Conservation (phyloP, 2,329 filamentous ascomycete genomes). For the Exophiala sideris region DNA sequence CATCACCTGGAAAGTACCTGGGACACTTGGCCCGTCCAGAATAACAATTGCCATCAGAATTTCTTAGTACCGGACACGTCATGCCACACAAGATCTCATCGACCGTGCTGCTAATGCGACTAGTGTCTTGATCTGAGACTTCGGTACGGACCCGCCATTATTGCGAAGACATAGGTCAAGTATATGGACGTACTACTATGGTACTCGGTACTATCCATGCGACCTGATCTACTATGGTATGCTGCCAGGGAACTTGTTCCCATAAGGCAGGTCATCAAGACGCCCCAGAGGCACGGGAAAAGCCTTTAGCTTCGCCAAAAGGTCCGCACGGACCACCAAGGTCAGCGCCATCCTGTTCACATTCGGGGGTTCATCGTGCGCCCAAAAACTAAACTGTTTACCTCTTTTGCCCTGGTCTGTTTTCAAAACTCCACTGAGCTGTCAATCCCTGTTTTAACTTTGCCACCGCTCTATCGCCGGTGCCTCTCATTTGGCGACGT, state of each 20-base stretch:
- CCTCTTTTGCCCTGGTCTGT: background rate
- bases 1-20: no score
- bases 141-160: no score
- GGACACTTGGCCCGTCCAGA: no score
- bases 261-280: background rate
- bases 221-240: no score
- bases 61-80: no score
- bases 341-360: background rate
- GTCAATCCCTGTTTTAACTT: constrained; percentile 5
- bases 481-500: constrained; percentile 9
- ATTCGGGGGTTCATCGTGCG: background rate
- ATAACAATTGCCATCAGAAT: no score
- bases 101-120: no score
- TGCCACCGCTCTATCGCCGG: background rate
- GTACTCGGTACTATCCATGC: background rate
- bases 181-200: background rate
- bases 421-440: background rate
- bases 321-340: background rate
- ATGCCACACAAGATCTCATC: no score
- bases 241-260: background rate
- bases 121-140: no score
- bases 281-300: background rate
- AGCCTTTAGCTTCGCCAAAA: constrained; percentile 1
- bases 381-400: constrained; percentile 1
- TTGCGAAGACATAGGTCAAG: background rate